Conservation (phyloP, 257 asterid genomes). For the Rhazya stricta region DNA sequence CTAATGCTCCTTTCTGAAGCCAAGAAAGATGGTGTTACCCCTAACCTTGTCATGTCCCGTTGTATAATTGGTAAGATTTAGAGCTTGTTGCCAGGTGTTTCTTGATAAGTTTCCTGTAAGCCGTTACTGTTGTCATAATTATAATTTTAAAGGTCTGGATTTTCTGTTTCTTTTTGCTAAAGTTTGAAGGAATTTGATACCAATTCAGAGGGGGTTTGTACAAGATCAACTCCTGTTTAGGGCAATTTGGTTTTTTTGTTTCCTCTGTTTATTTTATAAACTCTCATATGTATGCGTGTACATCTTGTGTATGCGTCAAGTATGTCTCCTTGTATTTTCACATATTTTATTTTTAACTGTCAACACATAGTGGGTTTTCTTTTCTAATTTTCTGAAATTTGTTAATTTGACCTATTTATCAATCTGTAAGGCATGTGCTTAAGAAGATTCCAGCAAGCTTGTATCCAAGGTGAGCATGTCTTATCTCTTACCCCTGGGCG, state of each 20-base stretch:
- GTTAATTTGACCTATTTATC: neutral
- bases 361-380: neutral
- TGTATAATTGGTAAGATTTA: conserved; percentile 70
- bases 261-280: neutral
- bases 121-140: no score
- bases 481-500: conserved; percentile 57
- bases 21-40: conserved; percentile 74
- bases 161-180: neutral
- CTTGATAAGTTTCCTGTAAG: neutral
- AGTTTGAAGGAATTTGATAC: neutral
- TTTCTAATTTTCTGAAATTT: conserved; percentile 2
- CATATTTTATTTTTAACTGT: neutral
- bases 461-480: conserved; percentile 64
- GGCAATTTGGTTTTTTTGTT: neutral
- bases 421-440: conserved; percentile 78
- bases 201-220: neutral
- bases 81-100: conserved; percentile 10
- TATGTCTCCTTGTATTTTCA: neutral
- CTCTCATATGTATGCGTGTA: neutral
- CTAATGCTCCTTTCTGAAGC: conserved; percentile 75
- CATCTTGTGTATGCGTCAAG: neutral
- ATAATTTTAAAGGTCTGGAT: neutral
- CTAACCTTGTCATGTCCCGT: conserved; percentile 87
- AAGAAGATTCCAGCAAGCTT: conserved; percentile 70
- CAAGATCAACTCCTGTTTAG: neutral